These are phyloP conservation scores for Crithidia sp. DNA, from an alignment of 208 protist species.

Conservation along the genomic window DNA sequence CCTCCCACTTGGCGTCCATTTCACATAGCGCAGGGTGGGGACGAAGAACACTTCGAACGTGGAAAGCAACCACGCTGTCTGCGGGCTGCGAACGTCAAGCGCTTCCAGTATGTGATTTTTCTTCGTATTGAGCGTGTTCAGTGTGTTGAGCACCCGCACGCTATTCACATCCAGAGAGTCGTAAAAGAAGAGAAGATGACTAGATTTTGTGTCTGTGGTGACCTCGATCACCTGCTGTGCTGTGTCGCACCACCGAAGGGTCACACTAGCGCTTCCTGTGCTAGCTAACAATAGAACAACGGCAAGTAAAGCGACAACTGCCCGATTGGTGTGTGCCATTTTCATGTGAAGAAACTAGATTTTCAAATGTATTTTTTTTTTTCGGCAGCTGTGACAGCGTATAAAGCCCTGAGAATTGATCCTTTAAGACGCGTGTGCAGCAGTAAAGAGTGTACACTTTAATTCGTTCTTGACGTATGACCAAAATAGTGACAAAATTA, in stretches of 20 bases:
- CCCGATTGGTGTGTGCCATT: background rate
- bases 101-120: constrained; percentile 8
- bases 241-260: constrained; percentile 10
- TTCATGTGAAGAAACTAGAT: background rate
- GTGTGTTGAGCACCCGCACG: constrained; percentile 31
- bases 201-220: constrained; percentile 12
- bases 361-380: background rate
- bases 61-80: constrained; percentile 23
- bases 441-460: too few relatives aligned
- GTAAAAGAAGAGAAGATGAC: constrained; percentile 37
- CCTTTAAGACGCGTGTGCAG: background rate
- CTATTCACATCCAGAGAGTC: constrained; percentile 41
- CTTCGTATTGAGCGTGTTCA: constrained; percentile 11
- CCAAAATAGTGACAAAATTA: too few relatives aligned
- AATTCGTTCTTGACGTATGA: too few relatives aligned
- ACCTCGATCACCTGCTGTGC: constrained; percentile 8
- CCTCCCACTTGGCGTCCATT: constrained; percentile 10
- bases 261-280: constrained; percentile 11
- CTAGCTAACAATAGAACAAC: background rate
- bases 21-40: constrained; percentile 15
- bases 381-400: background rate
- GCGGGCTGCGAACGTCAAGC: constrained; percentile 25
- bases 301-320: constrained; percentile 11
- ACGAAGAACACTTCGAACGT: constrained; percentile 27
- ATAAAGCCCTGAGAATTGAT: background rate